phyloP scores from a whole-genome alignment of 225 moss, liverwort and hornwort species.

The Pseudoscleropodium purum region DNA sequence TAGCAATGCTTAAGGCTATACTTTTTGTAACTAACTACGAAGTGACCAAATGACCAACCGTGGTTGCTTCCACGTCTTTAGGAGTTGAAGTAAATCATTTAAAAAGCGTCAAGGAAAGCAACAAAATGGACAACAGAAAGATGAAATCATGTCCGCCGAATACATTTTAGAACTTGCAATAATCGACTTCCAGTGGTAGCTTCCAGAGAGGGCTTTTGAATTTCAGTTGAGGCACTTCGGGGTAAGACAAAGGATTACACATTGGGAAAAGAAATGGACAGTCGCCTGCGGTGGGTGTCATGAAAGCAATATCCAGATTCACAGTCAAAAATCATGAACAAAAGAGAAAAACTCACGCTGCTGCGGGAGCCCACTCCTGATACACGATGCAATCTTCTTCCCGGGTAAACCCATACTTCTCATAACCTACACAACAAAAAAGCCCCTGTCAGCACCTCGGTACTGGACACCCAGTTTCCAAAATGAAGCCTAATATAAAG shows the following conservation, averaged over 20 bases:
- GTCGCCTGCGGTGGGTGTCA: background rate
- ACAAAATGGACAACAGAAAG: background rate
- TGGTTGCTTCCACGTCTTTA: background rate
- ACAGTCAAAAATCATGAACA: background rate
- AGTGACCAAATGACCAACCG: background rate
- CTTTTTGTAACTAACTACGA: background rate
- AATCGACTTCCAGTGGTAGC: background rate
- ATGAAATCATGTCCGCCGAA: background rate
- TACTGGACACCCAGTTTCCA: background rate
- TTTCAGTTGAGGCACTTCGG: background rate
- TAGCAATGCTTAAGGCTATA: background rate
- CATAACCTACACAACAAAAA: conserved; percentile 15
- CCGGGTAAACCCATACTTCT: conserved; percentile 64
- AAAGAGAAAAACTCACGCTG: conserved; percentile 37
- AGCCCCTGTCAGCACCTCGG: background rate
- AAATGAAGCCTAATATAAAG: background rate
- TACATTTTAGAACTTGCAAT: background rate
- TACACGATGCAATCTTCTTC: conserved; percentile 52
- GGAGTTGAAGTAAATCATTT: background rate
- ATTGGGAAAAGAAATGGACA: background rate
- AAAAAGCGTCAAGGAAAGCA: background rate
- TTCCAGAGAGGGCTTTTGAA: background rate
- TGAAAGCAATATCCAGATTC: background rate
- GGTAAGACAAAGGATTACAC: background rate
- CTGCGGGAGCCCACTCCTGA: conserved; percentile 81